phyloP scores from a whole-genome alignment of 768 basidiomycete genomes.

The Gelatoporia subvermispora region DNA sequence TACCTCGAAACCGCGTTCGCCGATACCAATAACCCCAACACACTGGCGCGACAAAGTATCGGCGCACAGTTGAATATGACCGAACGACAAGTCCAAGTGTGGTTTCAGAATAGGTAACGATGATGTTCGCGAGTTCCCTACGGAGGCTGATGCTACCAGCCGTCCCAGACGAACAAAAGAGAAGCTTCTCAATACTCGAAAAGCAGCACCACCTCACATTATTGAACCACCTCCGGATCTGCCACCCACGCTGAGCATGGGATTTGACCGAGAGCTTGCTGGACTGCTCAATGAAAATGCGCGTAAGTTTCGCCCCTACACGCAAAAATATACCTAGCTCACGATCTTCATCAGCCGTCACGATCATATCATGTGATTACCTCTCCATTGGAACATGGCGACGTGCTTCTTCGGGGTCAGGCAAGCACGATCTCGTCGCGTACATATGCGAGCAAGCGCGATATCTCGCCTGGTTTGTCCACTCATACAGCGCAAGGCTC shows the following conservation, averaged over 20 bases:
- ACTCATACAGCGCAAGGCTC: constrained; percentile 66
- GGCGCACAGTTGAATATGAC: constrained; percentile 73
- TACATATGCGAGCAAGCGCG: constrained; percentile 62
- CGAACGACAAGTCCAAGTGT: constrained; percentile 84
- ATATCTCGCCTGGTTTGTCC: constrained; percentile 75
- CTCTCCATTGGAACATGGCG: constrained; percentile 77
- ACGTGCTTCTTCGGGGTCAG: constrained; percentile 53
- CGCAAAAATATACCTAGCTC: not conserved
- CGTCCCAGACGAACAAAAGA: not conserved
- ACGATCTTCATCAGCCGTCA: constrained; percentile 46
- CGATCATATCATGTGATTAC: constrained; percentile 71
- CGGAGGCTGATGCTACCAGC: constrained; percentile 1
- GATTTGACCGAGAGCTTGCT: constrained; percentile 56
- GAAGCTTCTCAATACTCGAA: constrained; percentile 26
- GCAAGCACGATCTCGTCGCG: constrained; percentile 65
- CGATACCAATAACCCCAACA: constrained; percentile 66
- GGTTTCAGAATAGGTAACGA: constrained; percentile 79
- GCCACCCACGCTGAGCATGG: constrained; percentile 47
- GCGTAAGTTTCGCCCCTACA: constrained; percentile 42
- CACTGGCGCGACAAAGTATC: constrained; percentile 67
- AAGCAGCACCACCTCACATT: not conserved
- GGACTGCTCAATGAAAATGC: constrained; percentile 71
- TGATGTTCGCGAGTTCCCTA: constrained; percentile 5
- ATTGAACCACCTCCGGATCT: constrained; percentile 37
- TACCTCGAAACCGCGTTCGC: constrained; percentile 70